Evolutionary conservation across 2,329 filamentous ascomycete genomes (phyloP).

Genomic region (Hypocrella siamensis): DNA sequence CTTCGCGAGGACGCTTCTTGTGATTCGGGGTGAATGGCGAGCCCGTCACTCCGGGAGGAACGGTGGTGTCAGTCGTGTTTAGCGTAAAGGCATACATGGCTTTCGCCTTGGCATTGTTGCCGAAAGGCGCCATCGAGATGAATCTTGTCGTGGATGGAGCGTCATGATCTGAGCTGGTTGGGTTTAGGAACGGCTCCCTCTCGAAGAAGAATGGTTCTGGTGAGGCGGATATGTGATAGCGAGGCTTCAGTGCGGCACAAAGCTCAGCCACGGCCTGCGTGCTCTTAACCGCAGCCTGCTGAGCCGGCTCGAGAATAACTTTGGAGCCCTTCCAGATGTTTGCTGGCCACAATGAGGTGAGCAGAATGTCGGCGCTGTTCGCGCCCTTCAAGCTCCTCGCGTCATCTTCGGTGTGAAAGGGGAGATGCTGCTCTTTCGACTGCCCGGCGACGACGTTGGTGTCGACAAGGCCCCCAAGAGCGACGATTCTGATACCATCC

Average conservation of each 20-base stretch:
- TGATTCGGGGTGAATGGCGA: slow-evolving; percentile 54
- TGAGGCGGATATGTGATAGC: slow-evolving; percentile 73
- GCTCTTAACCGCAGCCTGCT: slow-evolving; percentile 31
- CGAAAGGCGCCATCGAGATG: slow-evolving; percentile 70
- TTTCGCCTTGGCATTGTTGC: slow-evolving; percentile 64
- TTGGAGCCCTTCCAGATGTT: slow-evolving; percentile 55
- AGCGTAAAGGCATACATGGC: slow-evolving; percentile 66
- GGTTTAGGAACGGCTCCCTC: slow-evolving; percentile 81
- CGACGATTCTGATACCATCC: slow-evolving; percentile 76
- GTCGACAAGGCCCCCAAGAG: slow-evolving; percentile 62
- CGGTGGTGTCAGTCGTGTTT: slow-evolving; percentile 44
- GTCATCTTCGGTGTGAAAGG: slow-evolving; percentile 64
- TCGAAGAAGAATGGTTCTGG: slow-evolving; percentile 60
- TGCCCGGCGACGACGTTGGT: slow-evolving; percentile 42
- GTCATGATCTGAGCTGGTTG: slow-evolving; percentile 27
- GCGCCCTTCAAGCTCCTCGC: slow-evolving; percentile 61
- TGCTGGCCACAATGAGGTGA: slow-evolving; percentile 78
- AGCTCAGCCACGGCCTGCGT: slow-evolving; percentile 64
- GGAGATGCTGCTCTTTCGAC: slow-evolving; percentile 58
- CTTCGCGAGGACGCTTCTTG: slow-evolving; percentile 38
- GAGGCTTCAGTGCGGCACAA: slow-evolving; percentile 65
- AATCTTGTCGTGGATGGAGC: slow-evolving; percentile 62
- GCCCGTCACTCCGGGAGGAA: slow-evolving; percentile 57
- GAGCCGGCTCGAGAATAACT: slow-evolving; percentile 37
- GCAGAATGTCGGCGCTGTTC: slow-evolving; percentile 67